phyloP scores from a whole-genome alignment of 768 basidiomycete species.

The Psilocybe azurescens region DNA sequence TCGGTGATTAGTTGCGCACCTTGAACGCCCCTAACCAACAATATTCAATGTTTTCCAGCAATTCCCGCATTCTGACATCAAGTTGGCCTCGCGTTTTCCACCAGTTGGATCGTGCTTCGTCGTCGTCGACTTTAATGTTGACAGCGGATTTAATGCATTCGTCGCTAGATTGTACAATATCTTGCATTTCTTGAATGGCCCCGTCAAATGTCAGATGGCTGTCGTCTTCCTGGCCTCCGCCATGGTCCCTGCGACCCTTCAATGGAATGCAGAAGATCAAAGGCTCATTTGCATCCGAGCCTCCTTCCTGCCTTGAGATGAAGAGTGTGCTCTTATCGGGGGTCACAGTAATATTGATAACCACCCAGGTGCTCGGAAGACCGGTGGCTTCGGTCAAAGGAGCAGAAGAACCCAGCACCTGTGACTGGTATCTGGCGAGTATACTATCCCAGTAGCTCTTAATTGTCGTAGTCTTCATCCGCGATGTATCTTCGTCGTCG shows the following conservation, averaged over 20 bases:
- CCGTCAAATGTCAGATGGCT: slow-evolving; percentile 76
- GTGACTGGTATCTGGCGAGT: slow-evolving; percentile 56
- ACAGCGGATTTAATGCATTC: slow-evolving; percentile 75
- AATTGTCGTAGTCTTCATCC: slow-evolving; percentile 34
- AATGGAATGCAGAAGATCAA: slow-evolving; percentile 91
- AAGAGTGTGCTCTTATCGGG: slow-evolving; percentile 86
- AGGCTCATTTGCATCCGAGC: slow-evolving; percentile 48
- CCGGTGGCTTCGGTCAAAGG: slow-evolving; percentile 43
- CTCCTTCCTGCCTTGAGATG: slow-evolving; percentile 75
- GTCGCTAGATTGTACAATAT: slow-evolving; percentile 84
- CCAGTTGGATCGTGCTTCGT: slow-evolving; percentile 74
- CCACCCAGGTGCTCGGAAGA: slow-evolving; percentile 82
- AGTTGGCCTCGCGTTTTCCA: slow-evolving; percentile 82
- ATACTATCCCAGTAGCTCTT: slow-evolving; percentile 69
- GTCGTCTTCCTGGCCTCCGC: slow-evolving; percentile 69
- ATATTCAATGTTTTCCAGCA: slow-evolving; percentile 89
- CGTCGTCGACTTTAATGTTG: slow-evolving; percentile 70
- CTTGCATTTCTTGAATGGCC: slow-evolving; percentile 73
- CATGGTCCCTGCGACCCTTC: slow-evolving; percentile 79
- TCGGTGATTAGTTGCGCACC: slow-evolving; percentile 46
- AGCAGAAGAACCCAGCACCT: slow-evolving; percentile 42
- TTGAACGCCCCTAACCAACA: slow-evolving; percentile 99
- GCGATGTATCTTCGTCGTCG: slow-evolving; percentile 45
- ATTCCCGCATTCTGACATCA: slow-evolving; percentile 74
- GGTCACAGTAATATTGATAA: slow-evolving; percentile 83